Percentiles rank a stretch among this genome's conserved stretches.
phyloP scores from a whole-genome alignment of 768 basidiomycete genomes.

The Arthromyces matolae region DNA sequence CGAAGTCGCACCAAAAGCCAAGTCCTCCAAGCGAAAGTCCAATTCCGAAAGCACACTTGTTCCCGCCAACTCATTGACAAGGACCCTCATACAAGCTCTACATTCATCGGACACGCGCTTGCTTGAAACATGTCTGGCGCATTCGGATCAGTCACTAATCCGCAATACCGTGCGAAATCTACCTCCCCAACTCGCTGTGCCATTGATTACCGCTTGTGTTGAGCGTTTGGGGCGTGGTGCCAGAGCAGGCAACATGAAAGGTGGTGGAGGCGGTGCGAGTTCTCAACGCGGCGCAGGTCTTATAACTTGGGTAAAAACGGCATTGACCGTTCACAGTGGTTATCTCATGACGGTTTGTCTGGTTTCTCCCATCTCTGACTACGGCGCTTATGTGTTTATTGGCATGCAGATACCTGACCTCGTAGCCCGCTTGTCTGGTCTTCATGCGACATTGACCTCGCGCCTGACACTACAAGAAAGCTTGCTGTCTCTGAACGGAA shows the following conservation, averaged over 20 bases:
- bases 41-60: conserved; percentile 38
- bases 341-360: conserved; percentile 85
- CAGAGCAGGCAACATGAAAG: conserved; percentile 68
- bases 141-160: conserved; percentile 79
- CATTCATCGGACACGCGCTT: conserved; percentile 91
- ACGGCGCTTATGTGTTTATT: conserved; percentile 9
- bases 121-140: conserved; percentile 80
- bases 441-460: conserved; percentile 78
- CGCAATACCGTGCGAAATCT: conserved; percentile 83
- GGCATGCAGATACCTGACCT: conserved; percentile 81
- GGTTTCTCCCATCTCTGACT: conserved; percentile 1
- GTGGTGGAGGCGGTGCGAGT: conserved; percentile 75
- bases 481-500: conserved; percentile 80
- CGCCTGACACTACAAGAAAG: conserved; percentile 82
- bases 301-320: conserved; percentile 76
- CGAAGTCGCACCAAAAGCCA: conserved; percentile 28
- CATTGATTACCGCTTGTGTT: conserved; percentile 82
- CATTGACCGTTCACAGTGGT: conserved; percentile 81
- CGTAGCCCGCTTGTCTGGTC: conserved; percentile 77
- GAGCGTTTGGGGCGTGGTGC: conserved; percentile 81
- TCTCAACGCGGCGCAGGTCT: conserved; percentile 70
- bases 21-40: conserved; percentile 29
- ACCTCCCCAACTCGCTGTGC: conserved; percentile 83
- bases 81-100: conserved; percentile 92
- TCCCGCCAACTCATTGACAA: conserved; percentile 84